phyloP scores from a whole-genome alignment of 805 yeast species.

The Nakazawaea populi region DNA sequence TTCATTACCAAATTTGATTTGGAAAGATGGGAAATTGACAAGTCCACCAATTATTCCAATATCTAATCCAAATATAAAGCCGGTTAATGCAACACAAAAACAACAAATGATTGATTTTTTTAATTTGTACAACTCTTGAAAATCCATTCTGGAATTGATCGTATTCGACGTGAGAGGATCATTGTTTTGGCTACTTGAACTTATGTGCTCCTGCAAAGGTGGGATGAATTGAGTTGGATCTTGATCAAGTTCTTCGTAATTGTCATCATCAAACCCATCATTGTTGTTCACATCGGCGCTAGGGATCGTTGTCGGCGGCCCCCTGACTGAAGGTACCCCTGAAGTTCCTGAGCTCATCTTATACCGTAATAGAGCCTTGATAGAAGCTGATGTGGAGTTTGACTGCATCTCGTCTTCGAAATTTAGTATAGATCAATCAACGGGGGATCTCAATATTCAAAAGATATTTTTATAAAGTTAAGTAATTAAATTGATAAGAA shows the following conservation, averaged over 20 bases:
- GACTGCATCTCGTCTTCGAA: not conserved
- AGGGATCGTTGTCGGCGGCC: not conserved
- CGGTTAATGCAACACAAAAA: slow-evolving; percentile 23
- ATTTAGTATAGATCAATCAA: not conserved
- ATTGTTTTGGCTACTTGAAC: not conserved
- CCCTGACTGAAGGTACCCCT: not conserved
- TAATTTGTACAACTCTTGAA: slow-evolving; percentile 7
- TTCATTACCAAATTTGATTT: slow-evolving; percentile 15
- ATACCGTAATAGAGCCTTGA: slow-evolving; percentile 1
- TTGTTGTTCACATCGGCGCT: not conserved
- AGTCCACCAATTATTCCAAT: slow-evolving; percentile 31
- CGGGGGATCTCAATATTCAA: not conserved
- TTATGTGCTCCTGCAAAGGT: not conserved
- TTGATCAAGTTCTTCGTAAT: no score
- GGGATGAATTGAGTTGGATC: not conserved
- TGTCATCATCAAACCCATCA: not conserved
- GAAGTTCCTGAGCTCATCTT: not conserved
- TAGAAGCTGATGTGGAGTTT: slow-evolving; percentile 3
- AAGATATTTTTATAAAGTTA: no score
- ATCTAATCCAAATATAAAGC: slow-evolving; percentile 29
- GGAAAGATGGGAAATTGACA: slow-evolving; percentile 23
- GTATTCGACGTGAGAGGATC: not conserved
- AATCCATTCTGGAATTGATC: slow-evolving; percentile 5
- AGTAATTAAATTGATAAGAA: no score
- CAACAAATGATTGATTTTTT: slow-evolving; percentile 16